Conservation (phyloP, 1,284 basidiomycete species). For the Athelia psychrophila region DNA sequence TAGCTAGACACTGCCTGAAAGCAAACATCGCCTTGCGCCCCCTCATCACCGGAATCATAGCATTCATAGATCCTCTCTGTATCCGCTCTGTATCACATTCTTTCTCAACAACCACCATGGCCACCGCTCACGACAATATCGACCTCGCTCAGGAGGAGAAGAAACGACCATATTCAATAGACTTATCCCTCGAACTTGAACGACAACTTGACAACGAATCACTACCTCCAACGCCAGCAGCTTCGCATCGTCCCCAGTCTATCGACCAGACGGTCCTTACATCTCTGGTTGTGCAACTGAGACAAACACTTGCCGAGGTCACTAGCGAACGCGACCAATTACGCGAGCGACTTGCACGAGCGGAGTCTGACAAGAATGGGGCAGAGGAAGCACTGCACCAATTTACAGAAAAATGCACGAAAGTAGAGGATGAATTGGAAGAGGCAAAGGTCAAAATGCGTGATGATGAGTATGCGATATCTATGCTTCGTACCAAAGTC, state of each 20-base stretch:
- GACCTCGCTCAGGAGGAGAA: background rate
- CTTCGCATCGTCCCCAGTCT: conserved; percentile 42
- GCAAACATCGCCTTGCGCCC: too few species aligned
- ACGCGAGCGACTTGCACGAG: conserved; percentile 43
- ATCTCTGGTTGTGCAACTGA: conserved; percentile 69
- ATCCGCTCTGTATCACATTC: background rate
- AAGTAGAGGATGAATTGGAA: conserved; percentile 59
- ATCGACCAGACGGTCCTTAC: conserved; percentile 73
- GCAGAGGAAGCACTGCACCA: conserved; percentile 57
- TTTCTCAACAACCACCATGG: background rate
- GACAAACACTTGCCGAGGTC: conserved; percentile 55
- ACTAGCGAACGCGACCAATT: conserved; percentile 69
- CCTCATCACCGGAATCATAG: background rate
- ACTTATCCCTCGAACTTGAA: conserved; percentile 74
- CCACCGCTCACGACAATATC: background rate
- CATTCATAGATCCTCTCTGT: background rate
- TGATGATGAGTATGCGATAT: conserved; percentile 81
- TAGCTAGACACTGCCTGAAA: too few species aligned
- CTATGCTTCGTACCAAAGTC: conserved; percentile 80
- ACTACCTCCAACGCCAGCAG: conserved; percentile 41
- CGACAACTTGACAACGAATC: conserved; percentile 68
- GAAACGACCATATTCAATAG: conserved; percentile 62
- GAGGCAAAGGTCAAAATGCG: conserved; percentile 57
- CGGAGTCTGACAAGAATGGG: conserved; percentile 52
- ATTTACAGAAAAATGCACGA: conserved; percentile 62